Conservation (phyloP, 2,329 filamentous ascomycete species). For the Sordariomycetes sp. region DNA sequence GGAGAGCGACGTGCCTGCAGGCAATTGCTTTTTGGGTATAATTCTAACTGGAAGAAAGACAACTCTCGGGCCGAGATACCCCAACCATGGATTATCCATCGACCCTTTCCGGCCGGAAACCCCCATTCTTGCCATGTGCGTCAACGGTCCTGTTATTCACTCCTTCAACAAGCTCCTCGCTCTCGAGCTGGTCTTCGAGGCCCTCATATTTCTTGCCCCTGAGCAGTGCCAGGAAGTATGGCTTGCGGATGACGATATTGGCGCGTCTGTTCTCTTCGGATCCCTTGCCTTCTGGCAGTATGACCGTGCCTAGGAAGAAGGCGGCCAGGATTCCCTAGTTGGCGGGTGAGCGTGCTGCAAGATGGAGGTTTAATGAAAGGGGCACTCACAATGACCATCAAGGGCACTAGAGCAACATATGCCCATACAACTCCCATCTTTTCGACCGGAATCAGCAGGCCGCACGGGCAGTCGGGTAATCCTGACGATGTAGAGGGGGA, state of each 20-base stretch:
- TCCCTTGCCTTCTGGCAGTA: slow-evolving; percentile 1
- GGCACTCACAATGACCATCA: slow-evolving; percentile 1
- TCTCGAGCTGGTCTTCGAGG: background rate
- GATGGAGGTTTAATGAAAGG: background rate
- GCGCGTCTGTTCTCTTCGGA: background rate
- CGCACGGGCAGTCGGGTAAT: no score
- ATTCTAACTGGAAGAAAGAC: no score
- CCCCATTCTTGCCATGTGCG: background rate
- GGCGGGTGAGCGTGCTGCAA: background rate
- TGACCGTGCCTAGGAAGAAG: background rate
- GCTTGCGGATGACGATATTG: slow-evolving; percentile 1
- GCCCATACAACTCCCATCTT: slow-evolving; percentile 2
- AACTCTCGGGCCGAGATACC: no score
- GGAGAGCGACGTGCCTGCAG: no score
- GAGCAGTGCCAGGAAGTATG: background rate
- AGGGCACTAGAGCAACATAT: background rate
- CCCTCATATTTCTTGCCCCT: background rate
- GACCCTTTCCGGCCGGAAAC: background rate
- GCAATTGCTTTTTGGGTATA: no score
- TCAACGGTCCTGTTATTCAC: background rate
- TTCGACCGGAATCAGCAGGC: background rate
- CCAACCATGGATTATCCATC: background rate
- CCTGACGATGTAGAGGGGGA: no score
- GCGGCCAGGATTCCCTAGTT: background rate
- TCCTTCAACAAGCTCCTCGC: background rate